Base-by-base conservation (phyloP, 106 monocot genomes). In the Allium sativum region DNA sequence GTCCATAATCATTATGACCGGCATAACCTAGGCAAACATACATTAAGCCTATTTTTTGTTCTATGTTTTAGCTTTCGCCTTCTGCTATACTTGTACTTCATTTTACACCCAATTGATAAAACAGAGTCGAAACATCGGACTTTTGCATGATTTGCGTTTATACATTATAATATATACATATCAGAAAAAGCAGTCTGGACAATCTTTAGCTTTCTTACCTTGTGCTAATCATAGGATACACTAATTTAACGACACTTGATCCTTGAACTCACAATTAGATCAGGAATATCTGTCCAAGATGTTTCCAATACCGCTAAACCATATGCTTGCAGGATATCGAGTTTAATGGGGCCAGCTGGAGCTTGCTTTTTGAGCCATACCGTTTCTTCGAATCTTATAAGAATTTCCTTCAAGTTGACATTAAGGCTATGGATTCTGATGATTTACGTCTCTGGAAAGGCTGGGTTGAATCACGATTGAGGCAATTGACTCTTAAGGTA, bases 381-480 rank as follows among this genome's bases (percentile, higher is more conserved):
- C 72, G 62, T 54, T 96, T 96, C 75, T 96, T 96, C 55, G 90
- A 92, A 67, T 53, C 79, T 15, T 98, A 98, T 46, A 98, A 88
- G 68, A 98, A 91, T 45, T 98, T 82, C 74, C 82, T 98, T 52
- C 88, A 91, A 56, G 96, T 98, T 74, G 91, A 98, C 66, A 78
- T 98, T 65, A 60, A 78, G 64, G 96, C 96, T 51, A 56, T 71
- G 18, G 82, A 92, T 88, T 66, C 65, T 19, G 87, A 98, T 69
- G 96, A 92, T 75, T 69, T 91, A 12, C 69, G 82, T 3, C 22
- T 84, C 43, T 98, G 96, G 96, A 98, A 88, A 68, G 96, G 96
- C 14, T 98, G 96, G 96, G 91, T 98, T 17, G 91, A 98, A 75
- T 98, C 96, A 65, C 84, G 96, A 20, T 59, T 98, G 41, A 84